Base-by-base conservation (phyloP, 345 rosid genomes). In the Citrus mangshanensis region DNA sequence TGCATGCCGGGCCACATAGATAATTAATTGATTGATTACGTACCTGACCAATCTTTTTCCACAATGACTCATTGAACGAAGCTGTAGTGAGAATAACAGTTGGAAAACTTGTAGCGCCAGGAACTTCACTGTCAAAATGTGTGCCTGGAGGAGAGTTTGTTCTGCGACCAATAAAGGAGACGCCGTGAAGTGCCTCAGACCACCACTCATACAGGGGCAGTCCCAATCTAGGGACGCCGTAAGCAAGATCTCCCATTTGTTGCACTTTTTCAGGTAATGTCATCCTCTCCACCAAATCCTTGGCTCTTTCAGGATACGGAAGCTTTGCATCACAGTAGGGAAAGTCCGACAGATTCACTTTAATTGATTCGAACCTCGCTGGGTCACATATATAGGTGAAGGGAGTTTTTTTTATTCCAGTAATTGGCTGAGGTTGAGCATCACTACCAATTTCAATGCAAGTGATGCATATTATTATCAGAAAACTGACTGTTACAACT, bases 181-280 rank as follows among this genome's bases (percentile, higher is more conserved):
- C 85, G 2, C 92, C 89, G 18, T 87, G 90, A 0, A 87, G 77
- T 5, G 88, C 92, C 81, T 87, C 89, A 0, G 86, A 82, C 92
- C 90, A 87, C 90, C 90, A 89, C 78, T 78, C 67, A 34, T 89
- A 87, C 55, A 16, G 7, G 0, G 88, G 88, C 2, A 89, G 60
- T 2, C 90, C 90, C 1, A 87, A 22, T 56, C 88, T 74, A 0
- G 79, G 70, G 12, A 87, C 83, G 0, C 87, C 84, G 4, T 73
- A 10, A 12, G 84, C 81, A 7, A 1, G 71, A 54, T 86, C 9
- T 7, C 88, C 88, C 0, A 86, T 46, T 35, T 84, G 89, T 6
- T 3, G 30, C 0, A 78, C 87, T 63, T 89, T 87, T 69, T 87
- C 90, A 1, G 19, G 2, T 6, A 87, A 27, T 1, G 81, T 81